Evolutionary conservation across 169 alveolate genomes (phyloP).

Genomic region (Plasmodium vivax): DNA sequence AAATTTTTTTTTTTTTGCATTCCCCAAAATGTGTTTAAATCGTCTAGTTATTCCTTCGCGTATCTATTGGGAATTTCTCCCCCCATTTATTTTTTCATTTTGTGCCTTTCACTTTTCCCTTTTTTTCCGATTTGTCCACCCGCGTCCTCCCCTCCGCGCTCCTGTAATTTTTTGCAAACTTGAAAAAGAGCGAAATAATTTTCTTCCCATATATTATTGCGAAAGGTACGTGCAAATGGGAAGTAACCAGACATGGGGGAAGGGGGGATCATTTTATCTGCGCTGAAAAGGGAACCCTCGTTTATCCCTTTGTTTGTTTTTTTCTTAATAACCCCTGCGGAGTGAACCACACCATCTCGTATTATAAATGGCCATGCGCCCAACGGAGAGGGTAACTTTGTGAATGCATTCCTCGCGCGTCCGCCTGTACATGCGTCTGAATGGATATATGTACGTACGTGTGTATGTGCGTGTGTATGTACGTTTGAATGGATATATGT

Average conservation of each 20-base stretch:
- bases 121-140: neutral
- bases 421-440: neutral
- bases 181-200: neutral
- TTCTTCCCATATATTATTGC: neutral
- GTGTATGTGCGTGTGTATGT: neutral
- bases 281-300: neutral
- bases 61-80: neutral
- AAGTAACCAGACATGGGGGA: neutral
- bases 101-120: neutral
- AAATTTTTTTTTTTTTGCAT: neutral
- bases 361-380: neutral
- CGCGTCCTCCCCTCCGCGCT: neutral
- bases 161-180: neutral
- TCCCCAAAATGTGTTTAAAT: neutral
- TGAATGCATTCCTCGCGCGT: neutral
- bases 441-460: neutral
- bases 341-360: neutral
- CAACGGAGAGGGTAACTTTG: neutral
- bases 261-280: neutral
- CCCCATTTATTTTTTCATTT: neutral
- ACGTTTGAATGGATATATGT: neutral
- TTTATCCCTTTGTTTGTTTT: neutral
- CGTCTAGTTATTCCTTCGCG: neutral
- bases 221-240: neutral
- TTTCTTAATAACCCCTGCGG: neutral